A percentile compares a stretch with the other conserved stretches of the same genome.
Conservation (phyloP, 225 moss, liverwort and hornwort genomes). For the Rhytidiadelphus loreus region DNA sequence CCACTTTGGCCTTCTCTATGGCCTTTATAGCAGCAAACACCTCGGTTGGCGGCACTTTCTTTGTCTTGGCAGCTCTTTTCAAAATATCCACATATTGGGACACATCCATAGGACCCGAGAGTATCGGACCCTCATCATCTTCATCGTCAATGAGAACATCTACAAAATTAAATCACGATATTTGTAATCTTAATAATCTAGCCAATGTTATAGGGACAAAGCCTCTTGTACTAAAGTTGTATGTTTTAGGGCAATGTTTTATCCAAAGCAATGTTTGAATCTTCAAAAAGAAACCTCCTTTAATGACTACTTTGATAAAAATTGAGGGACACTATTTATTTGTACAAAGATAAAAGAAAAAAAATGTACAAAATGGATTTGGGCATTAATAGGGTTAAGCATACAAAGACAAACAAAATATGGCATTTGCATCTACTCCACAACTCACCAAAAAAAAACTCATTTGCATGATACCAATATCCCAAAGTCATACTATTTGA, state of each 20-base stretch:
- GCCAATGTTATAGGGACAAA: neutral
- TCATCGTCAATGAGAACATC: slow-evolving; percentile 3
- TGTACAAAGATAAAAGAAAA: neutral
- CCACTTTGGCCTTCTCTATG: slow-evolving; percentile 67
- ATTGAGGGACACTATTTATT: neutral
- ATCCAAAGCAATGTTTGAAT: no score
- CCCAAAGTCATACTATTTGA: neutral
- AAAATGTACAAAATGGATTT: neutral
- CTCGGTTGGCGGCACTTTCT: slow-evolving; percentile 46
- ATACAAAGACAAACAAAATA: neutral
- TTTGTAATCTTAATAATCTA: neutral
- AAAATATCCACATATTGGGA: slow-evolving; percentile 37
- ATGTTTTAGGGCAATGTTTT: neutral
- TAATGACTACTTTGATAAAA: neutral
- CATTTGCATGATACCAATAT: neutral
- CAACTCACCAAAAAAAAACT: no score
- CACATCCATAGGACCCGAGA: slow-evolving; percentile 17
- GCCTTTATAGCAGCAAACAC: slow-evolving; percentile 59
- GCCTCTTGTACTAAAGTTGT: neutral
- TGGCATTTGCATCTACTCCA: neutral
- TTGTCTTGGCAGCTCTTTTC: slow-evolving; percentile 65
- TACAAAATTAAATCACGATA: neutral
- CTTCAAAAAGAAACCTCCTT: neutral
- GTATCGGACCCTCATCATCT: neutral
- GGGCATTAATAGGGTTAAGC: no score